phyloP scores from a whole-genome alignment of 2,329 filamentous ascomycete species.

The Huntiella savannae region DNA sequence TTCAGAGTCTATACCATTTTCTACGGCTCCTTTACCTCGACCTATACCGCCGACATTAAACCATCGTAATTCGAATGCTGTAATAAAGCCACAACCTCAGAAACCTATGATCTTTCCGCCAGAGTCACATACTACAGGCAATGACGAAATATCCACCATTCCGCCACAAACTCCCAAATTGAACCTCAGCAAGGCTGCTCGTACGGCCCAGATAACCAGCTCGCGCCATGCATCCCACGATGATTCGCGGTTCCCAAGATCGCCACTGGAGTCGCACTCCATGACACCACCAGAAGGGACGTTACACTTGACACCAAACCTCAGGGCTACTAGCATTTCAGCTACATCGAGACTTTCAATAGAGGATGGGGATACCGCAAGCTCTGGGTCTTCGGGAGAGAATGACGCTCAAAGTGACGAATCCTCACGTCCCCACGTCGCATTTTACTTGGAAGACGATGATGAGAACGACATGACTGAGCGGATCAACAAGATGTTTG shows the following conservation, averaged over 20 bases:
- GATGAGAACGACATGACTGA: background rate
- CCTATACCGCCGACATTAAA: background rate
- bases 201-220: constrained; percentile 1
- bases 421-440: background rate
- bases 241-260: background rate
- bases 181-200: constrained; percentile 1
- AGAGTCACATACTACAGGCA: constrained; percentile 17
- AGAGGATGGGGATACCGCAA: constrained; percentile 7
- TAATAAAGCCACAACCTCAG: constrained; percentile 12
- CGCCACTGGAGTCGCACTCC: background rate
- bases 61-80: constrained; percentile 14
- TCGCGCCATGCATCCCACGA: constrained; percentile 4
- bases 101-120: constrained; percentile 14
- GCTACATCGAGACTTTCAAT: background rate
- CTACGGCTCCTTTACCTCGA: too few species aligned
- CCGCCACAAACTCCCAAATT: constrained; percentile 16
- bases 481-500: constrained; percentile 8
- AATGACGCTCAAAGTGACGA: constrained; percentile 6
- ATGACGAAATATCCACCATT: constrained; percentile 17
- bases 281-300: too few species aligned
- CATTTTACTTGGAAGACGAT: background rate
- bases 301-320: too few species aligned
- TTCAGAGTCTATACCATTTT: too few species aligned
- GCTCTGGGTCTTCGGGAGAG: constrained; percentile 2
- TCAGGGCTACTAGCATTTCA: too few species aligned